phyloP scores from a whole-genome alignment of 2,329 filamentous ascomycete species.

The Leptoxyphium fumago region DNA sequence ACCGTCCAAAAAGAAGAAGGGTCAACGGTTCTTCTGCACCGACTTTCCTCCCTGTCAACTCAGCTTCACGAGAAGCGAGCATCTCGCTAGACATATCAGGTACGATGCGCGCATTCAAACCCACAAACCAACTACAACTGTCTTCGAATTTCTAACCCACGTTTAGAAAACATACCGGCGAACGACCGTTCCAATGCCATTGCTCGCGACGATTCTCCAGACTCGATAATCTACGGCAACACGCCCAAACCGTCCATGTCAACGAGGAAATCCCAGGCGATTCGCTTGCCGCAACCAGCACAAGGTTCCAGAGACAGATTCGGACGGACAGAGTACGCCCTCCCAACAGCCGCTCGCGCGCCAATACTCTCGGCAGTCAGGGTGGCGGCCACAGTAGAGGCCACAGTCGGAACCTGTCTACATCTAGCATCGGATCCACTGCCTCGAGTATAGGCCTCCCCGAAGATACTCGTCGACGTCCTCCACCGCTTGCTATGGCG shows the following conservation, averaged over 20 bases:
- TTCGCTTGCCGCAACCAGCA: conserved; percentile 83
- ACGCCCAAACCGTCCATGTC: conserved; percentile 93
- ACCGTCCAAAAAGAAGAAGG: conserved; percentile 88
- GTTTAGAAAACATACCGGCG: conserved; percentile 82
- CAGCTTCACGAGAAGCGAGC: conserved; percentile 91
- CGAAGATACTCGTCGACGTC: conserved; percentile 55
- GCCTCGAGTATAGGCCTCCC: conserved; percentile 52
- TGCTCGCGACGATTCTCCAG: conserved; percentile 86
- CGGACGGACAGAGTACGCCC: conserved; percentile 72
- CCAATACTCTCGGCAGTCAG: conserved; percentile 62
- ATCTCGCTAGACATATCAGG: conserved; percentile 87
- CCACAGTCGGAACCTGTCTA: conserved; percentile 71
- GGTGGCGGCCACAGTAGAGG: conserved; percentile 52
- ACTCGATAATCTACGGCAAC: conserved; percentile 86
- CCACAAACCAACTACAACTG: background rate
- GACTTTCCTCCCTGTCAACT: conserved; percentile 87
- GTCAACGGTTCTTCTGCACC: conserved; percentile 89
- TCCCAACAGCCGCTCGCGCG: conserved; percentile 55
- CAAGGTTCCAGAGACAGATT: conserved; percentile 82
- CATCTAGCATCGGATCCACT: conserved; percentile 71
- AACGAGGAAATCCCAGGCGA: conserved; percentile 94
- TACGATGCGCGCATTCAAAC: conserved; percentile 27
- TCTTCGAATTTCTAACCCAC: conserved; percentile 13
- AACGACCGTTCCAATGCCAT: conserved; percentile 92
- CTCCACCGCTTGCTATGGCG: conserved; percentile 71